Base-by-base conservation (phyloP, 768 basidiomycete genomes). In the Lactarius hengduanensis region DNA sequence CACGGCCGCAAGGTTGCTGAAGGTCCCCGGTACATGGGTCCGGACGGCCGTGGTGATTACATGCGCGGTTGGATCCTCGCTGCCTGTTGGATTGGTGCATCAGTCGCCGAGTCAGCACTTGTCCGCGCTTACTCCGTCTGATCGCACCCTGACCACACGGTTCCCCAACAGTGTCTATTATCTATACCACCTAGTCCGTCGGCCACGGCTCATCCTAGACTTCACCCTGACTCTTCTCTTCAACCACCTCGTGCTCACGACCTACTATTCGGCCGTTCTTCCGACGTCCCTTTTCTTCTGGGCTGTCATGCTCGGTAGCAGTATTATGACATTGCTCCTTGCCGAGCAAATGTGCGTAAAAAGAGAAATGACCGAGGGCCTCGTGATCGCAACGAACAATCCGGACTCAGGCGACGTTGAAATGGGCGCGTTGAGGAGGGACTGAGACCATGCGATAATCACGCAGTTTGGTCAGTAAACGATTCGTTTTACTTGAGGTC, bases 251-350 rank as follows among this genome's bases (percentile, higher is more conserved):
- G 89, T 98, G 63, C 80, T 98, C 67, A 96, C 97, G 62, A 95
- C 93, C 43, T 98, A 98, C 78, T 94, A 94, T 76, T 86, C 93
- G 3, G 85, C 86, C 15, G 82, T 86, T 16, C 76, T 90, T 73
- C 97, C 97, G 8, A 92, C 92, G 0, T 96, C 94, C 1, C 74
- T 92, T 41, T 98, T 96, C 82, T 98, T 92, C 80, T 99, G 96
- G 95, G 73, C 87, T 57, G 81, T 96, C 59, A 80, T 96, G 74
- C 76, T 84, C n/a, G 78, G 79, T 47, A 88, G 92, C 54, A 83
- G 92, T 8, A 79, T 85, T n/a, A 71, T 89, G 45, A 91, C 88
- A 66, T 84, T 98, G 68, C 81, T 94, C 61, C 76, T 89, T 15
- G 91, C 94, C 1, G 97, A 99, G 74, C 94, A 98, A 72, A 80